phyloP scores from a whole-genome alignment of 2,329 filamentous ascomycete genomes.

The Pseudogymnoascus verrucosus region DNA sequence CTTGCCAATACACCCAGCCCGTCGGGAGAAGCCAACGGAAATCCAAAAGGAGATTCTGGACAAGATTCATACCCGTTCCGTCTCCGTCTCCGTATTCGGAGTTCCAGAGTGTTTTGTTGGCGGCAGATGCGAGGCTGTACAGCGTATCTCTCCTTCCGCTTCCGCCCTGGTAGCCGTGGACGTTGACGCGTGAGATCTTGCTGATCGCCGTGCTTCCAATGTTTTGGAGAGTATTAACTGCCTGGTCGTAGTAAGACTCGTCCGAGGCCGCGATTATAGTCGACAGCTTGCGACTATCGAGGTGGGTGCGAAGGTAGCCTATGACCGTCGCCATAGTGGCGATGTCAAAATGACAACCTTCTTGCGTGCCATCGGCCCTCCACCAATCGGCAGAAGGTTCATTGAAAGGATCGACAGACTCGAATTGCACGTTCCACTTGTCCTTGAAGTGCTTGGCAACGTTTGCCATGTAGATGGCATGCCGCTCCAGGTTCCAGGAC shows the following conservation, averaged over 20 bases:
- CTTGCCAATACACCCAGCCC: conserved; percentile 39
- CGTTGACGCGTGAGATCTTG: conserved; percentile 33
- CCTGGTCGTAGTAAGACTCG: conserved; percentile 34
- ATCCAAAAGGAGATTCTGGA: conserved; percentile 33
- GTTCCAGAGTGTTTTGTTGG: conserved; percentile 33
- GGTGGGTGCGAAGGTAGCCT: conserved; percentile 26
- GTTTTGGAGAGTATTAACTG: conserved; percentile 28
- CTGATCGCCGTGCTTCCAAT: conserved; percentile 24
- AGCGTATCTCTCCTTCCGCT: conserved; percentile 29
- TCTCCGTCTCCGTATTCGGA: conserved; percentile 37
- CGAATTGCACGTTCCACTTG: conserved; percentile 34
- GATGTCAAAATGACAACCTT: conserved; percentile 38
- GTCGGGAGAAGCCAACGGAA: conserved; percentile 34
- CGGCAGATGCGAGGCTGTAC: conserved; percentile 22
- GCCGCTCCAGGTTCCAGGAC: conserved; percentile 31
- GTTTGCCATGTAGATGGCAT: conserved; percentile 34
- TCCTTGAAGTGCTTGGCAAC: conserved; percentile 32
- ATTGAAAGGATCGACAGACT: conserved; percentile 36
- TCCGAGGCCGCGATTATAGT: conserved; percentile 31
- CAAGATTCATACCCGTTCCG: conserved; percentile 21
- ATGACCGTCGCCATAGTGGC: conserved; percentile 31
- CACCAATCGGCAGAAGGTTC: conserved; percentile 35
- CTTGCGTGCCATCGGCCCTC: conserved; percentile 34
- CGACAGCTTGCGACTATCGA: conserved; percentile 28
- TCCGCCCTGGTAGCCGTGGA: conserved; percentile 36